A percentile compares a stretch with the other conserved stretches of the same genome.
Conservation (phyloP, 495 filamentous ascomycete genomes). For the Talaromyces ruber region DNA sequence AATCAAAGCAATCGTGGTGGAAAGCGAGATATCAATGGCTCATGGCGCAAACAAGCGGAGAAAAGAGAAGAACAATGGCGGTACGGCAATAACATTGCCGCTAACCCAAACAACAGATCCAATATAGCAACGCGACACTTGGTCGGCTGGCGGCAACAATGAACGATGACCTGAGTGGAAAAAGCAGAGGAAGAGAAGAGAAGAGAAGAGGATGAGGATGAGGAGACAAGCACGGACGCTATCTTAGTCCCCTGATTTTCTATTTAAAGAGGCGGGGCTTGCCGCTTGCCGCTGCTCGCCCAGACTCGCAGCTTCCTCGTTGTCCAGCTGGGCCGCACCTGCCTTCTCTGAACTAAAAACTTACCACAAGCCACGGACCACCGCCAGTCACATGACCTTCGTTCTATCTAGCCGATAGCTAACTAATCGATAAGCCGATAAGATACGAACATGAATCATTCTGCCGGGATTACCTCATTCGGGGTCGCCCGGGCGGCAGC, state of each 20-base stretch:
- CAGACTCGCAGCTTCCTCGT: not conserved
- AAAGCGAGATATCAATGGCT: not conserved
- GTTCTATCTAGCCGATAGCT: too few species aligned
- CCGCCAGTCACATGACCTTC: not conserved
- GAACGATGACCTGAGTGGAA: not conserved
- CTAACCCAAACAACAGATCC: not conserved
- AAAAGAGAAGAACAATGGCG: not conserved
- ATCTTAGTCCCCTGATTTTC: not conserved
- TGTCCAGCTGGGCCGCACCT: not conserved
- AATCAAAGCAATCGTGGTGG: not conserved
- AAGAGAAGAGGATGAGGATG: slow-evolving; percentile 9
- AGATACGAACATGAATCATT: not conserved
- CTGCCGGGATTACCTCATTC: slow-evolving; percentile 1
- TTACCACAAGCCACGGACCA: too few species aligned
- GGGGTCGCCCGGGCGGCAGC: not conserved
- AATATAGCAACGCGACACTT: not conserved
- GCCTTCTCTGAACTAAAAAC: not conserved
- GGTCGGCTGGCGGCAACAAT: not conserved
- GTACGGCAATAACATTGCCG: not conserved
- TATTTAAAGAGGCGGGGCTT: slow-evolving; percentile 8
- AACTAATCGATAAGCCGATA: slow-evolving; percentile 6
- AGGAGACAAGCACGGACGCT: not conserved
- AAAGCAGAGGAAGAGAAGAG: slow-evolving; percentile 1
- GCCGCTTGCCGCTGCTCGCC: not conserved
- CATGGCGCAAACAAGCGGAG: not conserved